Conservation (phyloP, 129 eudicot species). For the Chrysanthemum seticuspe region DNA sequence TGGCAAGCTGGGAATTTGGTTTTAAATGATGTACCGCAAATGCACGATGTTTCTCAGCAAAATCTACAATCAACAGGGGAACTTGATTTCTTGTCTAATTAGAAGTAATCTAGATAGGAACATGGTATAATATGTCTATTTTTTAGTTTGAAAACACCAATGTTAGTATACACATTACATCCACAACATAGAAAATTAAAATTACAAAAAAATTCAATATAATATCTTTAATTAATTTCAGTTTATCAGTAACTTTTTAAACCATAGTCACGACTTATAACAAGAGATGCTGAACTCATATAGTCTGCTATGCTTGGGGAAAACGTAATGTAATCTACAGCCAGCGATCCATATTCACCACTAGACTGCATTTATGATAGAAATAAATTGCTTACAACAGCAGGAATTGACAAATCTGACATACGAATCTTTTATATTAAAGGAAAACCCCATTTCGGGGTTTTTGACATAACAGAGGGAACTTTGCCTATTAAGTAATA, state of each 20-base stretch:
- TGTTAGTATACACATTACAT: not conserved
- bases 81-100: slow-evolving; percentile 41
- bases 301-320: slow-evolving; percentile 31
- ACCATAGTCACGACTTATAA: slow-evolving; percentile 44
- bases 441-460: too few species aligned
- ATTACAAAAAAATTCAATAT: too few species aligned
- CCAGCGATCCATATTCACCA: not conserved
- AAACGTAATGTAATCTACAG: not conserved
- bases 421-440: too few species aligned
- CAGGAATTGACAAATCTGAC: too few species aligned
- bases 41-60: slow-evolving; percentile 41
- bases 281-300: slow-evolving; percentile 83
- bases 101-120: slow-evolving; percentile 1
- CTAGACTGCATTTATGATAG: not conserved
- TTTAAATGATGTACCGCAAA: slow-evolving; percentile 52
- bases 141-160: too few species aligned
- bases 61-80: slow-evolving; percentile 50
- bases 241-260: too few species aligned
- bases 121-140: slow-evolving; percentile 1
- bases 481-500: too few species aligned
- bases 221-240: too few species aligned
- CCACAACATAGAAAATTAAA: too few species aligned
- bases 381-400: too few species aligned
- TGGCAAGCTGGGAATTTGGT: slow-evolving; percentile 61
- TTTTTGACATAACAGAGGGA: too few species aligned